Conservation (phyloP, 2,329 filamentous ascomycete species). For the Colletotrichum eremochloae region DNA sequence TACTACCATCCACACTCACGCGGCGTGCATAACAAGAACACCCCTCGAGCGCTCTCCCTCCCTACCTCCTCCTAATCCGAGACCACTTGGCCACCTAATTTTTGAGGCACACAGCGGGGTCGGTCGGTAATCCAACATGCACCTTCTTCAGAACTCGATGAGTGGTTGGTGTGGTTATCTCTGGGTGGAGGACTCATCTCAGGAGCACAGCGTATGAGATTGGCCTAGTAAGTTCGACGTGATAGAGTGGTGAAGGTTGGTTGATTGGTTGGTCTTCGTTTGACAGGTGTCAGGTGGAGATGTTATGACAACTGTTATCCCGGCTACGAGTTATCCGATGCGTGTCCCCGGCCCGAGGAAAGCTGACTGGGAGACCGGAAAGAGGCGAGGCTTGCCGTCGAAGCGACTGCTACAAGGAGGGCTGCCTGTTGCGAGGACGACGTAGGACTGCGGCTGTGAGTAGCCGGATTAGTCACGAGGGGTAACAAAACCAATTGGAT, state of each 20-base stretch:
- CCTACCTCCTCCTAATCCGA: background rate
- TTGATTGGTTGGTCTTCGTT: background rate
- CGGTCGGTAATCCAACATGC: background rate
- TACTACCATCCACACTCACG: background rate
- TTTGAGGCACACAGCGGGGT: no score
- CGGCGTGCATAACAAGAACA: background rate
- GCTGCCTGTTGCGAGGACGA: no score
- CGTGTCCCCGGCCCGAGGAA: background rate
- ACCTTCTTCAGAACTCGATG: constrained; percentile 11
- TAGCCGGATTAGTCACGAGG: background rate
- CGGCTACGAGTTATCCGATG: background rate
- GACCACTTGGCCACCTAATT: background rate
- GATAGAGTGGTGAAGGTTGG: background rate
- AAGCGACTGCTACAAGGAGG: background rate
- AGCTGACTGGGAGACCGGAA: background rate
- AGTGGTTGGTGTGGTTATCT: no score
- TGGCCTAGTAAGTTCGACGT: background rate
- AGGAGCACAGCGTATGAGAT: background rate
- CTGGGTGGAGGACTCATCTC: background rate
- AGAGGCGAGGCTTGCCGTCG: background rate
- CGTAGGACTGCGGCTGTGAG: background rate
- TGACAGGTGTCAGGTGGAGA: background rate
- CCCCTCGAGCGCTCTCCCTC: background rate
- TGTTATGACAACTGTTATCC: background rate
- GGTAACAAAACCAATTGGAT: no score